A percentile compares a stretch with the other conserved stretches of the same genome.
Conservation (phyloP, 352 stramenopile genomes). For the Phytophthora sp. region DNA sequence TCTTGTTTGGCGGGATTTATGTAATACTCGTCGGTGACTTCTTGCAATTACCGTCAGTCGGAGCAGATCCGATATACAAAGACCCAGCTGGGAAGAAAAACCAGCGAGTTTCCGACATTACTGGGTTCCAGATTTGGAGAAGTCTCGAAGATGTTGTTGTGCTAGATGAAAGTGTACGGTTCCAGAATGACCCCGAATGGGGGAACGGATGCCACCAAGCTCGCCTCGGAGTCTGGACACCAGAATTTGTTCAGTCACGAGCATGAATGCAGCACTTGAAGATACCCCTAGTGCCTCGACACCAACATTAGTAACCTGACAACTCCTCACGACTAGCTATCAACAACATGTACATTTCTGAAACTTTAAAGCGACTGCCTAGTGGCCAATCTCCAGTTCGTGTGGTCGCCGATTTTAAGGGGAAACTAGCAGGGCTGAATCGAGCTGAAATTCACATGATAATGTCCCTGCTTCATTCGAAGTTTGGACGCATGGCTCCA, state of each 20-base stretch:
- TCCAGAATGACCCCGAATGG: conserved; percentile 2
- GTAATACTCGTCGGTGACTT: not conserved
- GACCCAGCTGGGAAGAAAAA: not conserved
- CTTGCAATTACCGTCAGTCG: not conserved
- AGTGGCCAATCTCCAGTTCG: not conserved
- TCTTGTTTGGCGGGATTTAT: not conserved
- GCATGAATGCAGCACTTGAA: no score
- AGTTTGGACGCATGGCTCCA: not conserved
- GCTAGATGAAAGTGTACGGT: conserved; percentile 2
- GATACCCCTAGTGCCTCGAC: no score
- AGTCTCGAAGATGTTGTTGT: not conserved
- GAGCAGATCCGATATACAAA: not conserved
- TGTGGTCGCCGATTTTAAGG: not conserved
- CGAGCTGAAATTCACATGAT: not conserved
- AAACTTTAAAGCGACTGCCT: not conserved
- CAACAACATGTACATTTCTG: not conserved
- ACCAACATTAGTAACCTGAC: not conserved
- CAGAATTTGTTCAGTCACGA: not conserved
- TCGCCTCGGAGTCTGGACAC: not conserved
- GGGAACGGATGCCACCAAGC: not conserved
- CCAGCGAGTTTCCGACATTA: not conserved
- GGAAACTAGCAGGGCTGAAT: not conserved
- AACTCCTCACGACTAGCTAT: not conserved
- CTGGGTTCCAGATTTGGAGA: not conserved
- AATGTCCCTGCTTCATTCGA: not conserved